Percentiles rank a stretch among this genome's conserved stretches.
phyloP scores from a whole-genome alignment of 2,329 filamentous ascomycete species.

The Ceratocystis destructans region DNA sequence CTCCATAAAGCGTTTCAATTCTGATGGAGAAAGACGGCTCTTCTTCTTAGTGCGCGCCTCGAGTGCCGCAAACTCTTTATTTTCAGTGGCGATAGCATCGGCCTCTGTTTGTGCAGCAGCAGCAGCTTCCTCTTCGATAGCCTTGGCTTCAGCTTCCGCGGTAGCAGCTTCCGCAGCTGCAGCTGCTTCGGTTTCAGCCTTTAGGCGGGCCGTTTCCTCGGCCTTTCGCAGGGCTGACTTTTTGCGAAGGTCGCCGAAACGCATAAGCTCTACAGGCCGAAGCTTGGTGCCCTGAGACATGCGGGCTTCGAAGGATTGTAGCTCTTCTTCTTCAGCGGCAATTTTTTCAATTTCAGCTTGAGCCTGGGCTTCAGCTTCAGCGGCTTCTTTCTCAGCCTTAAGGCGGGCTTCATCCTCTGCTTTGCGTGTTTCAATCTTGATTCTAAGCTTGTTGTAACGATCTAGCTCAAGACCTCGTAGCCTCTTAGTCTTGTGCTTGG shows the following conservation, averaged over 20 bases:
- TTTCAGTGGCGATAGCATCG: slow-evolving; percentile 3
- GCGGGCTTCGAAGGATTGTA: not conserved
- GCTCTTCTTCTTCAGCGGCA: slow-evolving; percentile 18
- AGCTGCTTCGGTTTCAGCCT: slow-evolving; percentile 11
- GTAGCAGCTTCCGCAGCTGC: slow-evolving; percentile 11
- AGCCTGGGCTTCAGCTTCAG: slow-evolving; percentile 10
- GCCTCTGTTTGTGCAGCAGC: slow-evolving; percentile 10
- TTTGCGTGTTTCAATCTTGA: slow-evolving; percentile 7
- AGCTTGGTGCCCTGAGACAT: slow-evolving; percentile 5
- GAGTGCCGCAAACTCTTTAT: slow-evolving; percentile 11
- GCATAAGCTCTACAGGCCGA: not conserved
- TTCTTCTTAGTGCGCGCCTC: not conserved
- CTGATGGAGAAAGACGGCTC: not conserved
- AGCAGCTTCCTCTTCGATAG: not conserved
- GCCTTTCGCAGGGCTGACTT: slow-evolving; percentile 1
- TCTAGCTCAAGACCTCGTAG: slow-evolving; percentile 13
- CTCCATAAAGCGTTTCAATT: slow-evolving; percentile 6
- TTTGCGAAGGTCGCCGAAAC: not conserved
- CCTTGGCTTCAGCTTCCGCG: not conserved
- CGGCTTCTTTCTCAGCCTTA: slow-evolving; percentile 11
- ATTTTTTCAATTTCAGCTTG: slow-evolving; percentile 25
- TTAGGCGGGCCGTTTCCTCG: slow-evolving; percentile 1
- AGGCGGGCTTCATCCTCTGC: slow-evolving; percentile 8
- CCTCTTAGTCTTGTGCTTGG: slow-evolving; percentile 28
- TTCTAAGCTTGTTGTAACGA: slow-evolving; percentile 16